phyloP scores from a whole-genome alignment of 108 stramenopile species.

The Skeletonema marinoi region DNA sequence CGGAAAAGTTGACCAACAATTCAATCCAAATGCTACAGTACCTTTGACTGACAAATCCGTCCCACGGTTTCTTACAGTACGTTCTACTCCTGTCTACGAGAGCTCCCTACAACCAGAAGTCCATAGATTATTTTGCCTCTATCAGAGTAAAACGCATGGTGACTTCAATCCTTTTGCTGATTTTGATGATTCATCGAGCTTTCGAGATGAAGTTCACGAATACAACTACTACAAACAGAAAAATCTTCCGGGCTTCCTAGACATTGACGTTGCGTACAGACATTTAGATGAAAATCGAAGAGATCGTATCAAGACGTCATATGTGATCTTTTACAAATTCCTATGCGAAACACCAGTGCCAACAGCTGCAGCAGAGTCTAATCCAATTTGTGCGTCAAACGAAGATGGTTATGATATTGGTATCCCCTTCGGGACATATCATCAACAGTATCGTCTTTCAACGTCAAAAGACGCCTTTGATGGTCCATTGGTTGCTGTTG shows the following conservation, averaged over 20 bases:
- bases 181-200: background rate
- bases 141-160: conserved; percentile 73
- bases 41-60: conserved; percentile 16
- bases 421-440: conserved; percentile 74
- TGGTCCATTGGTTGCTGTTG: conserved; percentile 87
- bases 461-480: conserved; percentile 46
- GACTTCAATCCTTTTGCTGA: conserved; percentile 73
- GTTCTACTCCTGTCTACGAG: conserved; percentile 68
- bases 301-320: conserved; percentile 34
- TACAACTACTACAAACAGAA: conserved; percentile 15
- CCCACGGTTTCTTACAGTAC: conserved; percentile 48
- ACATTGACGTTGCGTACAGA: conserved; percentile 49
- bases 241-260: conserved; percentile 31
- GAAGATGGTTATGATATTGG: conserved; percentile 40
- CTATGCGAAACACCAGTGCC: conserved; percentile 74
- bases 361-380: background rate
- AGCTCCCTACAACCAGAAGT: conserved; percentile 78
- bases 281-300: conserved; percentile 40
- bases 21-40: conserved; percentile 2
- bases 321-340: conserved; percentile 68
- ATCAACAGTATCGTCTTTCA: conserved; percentile 88
- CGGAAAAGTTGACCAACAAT: conserved; percentile 9
- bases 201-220: conserved; percentile 17
- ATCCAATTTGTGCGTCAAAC: background rate
- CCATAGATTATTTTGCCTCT: conserved; percentile 65